Evolutionary conservation across 2,329 filamentous ascomycete genomes (phyloP).

Genomic region (Phyllosticta citriasiana): DNA sequence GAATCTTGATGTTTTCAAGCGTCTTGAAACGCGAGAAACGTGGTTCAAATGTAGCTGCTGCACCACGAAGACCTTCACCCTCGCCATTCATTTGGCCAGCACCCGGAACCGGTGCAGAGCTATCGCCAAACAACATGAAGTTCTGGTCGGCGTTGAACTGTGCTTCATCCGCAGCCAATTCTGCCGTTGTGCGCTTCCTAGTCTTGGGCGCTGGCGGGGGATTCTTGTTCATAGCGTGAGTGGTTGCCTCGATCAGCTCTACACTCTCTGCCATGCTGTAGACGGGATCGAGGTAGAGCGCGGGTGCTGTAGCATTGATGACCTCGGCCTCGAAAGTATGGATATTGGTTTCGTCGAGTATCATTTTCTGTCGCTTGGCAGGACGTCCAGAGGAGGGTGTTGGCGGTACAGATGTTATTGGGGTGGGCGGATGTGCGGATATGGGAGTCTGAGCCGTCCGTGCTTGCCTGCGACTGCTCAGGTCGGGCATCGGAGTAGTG

Average conservation of each 20-base stretch:
- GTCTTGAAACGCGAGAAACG: conserved; percentile 88
- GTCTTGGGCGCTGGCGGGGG: conserved; percentile 75
- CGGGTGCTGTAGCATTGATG: conserved; percentile 60
- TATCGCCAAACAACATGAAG: conserved; percentile 88
- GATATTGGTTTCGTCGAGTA: conserved; percentile 65
- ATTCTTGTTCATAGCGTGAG: conserved; percentile 68
- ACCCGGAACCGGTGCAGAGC: conserved; percentile 56
- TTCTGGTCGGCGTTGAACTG: conserved; percentile 79
- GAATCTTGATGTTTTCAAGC: conserved; percentile 71
- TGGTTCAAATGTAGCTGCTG: conserved; percentile 66
- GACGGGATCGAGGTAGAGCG: conserved; percentile 69
- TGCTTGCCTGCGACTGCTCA: conserved; percentile 38
- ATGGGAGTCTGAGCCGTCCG: conserved; percentile 33
- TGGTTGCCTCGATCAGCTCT: conserved; percentile 58
- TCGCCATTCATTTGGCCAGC: conserved; percentile 52
- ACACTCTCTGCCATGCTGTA: conserved; percentile 59
- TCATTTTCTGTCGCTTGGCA: conserved; percentile 63
- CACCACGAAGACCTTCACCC: conserved; percentile 52
- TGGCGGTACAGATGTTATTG: conserved; percentile 44
- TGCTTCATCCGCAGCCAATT: conserved; percentile 91
- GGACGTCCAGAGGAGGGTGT: conserved; percentile 47
- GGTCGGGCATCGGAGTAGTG: conserved; percentile 51
- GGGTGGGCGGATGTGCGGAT: conserved; percentile 56
- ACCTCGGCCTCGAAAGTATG: conserved; percentile 68
- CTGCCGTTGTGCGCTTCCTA: conserved; percentile 85